phyloP scores from a whole-genome alignment of 805 yeast species.

The Starmerella vaccinii region DNA sequence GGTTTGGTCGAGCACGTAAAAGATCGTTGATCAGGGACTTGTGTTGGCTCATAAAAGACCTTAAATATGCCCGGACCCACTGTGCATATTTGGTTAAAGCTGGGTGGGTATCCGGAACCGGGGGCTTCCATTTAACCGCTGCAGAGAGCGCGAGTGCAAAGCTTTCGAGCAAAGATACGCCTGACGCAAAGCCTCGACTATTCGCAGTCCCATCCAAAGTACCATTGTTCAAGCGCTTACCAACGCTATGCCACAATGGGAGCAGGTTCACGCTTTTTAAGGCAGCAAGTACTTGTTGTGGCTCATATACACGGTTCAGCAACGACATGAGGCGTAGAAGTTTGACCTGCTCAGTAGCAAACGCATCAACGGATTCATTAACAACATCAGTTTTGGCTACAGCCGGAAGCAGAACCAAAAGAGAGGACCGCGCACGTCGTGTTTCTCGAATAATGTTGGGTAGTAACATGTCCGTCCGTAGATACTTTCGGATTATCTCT shows the following conservation, averaged over 20 bases:
- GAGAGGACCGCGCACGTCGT: slow-evolving; percentile 4
- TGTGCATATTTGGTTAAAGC: slow-evolving; percentile 25
- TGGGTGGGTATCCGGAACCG: slow-evolving; percentile 61
- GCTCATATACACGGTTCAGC: slow-evolving; percentile 65
- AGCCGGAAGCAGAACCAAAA: neutral
- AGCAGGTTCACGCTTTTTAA: slow-evolving; percentile 60
- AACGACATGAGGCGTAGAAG: slow-evolving; percentile 79
- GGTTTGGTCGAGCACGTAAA: slow-evolving; percentile 81
- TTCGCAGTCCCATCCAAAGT: slow-evolving; percentile 30
- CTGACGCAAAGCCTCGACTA: slow-evolving; percentile 52
- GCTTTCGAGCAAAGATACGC: slow-evolving; percentile 80
- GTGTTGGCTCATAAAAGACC: slow-evolving; percentile 34
- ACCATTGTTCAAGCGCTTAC: slow-evolving; percentile 59
- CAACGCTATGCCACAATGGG: slow-evolving; percentile 62
- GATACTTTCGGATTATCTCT: neutral
- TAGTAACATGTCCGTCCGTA: slow-evolving; percentile 5
- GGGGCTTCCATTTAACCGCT: neutral
- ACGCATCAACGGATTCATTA: slow-evolving; percentile 49
- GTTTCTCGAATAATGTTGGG: slow-evolving; percentile 1
- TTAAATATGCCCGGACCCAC: neutral
- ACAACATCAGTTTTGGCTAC: neutral
- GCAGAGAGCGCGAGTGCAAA: slow-evolving; percentile 51
- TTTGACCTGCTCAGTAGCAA: slow-evolving; percentile 81
- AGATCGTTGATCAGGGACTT: slow-evolving; percentile 78
- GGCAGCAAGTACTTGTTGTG: slow-evolving; percentile 23